These are phyloP conservation scores for Fusarium nematophilum DNA, from an alignment of 2,329 filamentous ascomycete species.

Conservation along the genomic window DNA sequence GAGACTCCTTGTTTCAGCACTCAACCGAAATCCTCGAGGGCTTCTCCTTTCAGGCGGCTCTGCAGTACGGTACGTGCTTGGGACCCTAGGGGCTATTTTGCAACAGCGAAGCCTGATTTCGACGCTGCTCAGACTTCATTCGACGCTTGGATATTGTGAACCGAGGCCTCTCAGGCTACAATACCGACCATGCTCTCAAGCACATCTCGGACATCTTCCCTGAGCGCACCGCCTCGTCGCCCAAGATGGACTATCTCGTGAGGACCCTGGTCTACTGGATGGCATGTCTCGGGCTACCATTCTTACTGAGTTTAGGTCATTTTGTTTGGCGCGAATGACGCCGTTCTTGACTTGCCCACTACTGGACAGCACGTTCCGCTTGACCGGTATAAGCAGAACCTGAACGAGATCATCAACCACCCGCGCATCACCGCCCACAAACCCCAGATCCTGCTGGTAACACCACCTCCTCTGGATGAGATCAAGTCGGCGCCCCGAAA, in stretches of 20 bases:
- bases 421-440: slow-evolving; percentile 75
- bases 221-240: slow-evolving; percentile 62
- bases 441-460: slow-evolving; percentile 80
- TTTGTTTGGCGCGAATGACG: slow-evolving; percentile 92
- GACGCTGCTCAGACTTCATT: slow-evolving; percentile 68
- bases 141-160: slow-evolving; percentile 89
- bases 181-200: slow-evolving; percentile 77
- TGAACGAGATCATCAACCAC: slow-evolving; percentile 78
- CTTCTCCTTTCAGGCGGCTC: slow-evolving; percentile 78
- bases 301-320: slow-evolving; percentile 66
- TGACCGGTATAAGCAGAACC: slow-evolving; percentile 78
- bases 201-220: slow-evolving; percentile 79
- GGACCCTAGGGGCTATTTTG: not conserved
- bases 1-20: slow-evolving; percentile 87
- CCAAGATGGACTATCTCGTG: slow-evolving; percentile 76
- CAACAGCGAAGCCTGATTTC: slow-evolving; percentile 6
- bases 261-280: slow-evolving; percentile 33
- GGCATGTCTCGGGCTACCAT: not conserved
- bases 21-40: slow-evolving; percentile 70
- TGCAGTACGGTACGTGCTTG: slow-evolving; percentile 71
- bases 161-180: slow-evolving; percentile 88
- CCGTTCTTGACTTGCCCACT: slow-evolving; percentile 71
- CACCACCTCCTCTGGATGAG: slow-evolving; percentile 86
- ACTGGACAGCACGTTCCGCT: slow-evolving; percentile 82
- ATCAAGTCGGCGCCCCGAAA: slow-evolving; percentile 68